Conservation (phyloP, 2,329 filamentous ascomycete genomes). For the Paraphaeosphaeria minitans region DNA sequence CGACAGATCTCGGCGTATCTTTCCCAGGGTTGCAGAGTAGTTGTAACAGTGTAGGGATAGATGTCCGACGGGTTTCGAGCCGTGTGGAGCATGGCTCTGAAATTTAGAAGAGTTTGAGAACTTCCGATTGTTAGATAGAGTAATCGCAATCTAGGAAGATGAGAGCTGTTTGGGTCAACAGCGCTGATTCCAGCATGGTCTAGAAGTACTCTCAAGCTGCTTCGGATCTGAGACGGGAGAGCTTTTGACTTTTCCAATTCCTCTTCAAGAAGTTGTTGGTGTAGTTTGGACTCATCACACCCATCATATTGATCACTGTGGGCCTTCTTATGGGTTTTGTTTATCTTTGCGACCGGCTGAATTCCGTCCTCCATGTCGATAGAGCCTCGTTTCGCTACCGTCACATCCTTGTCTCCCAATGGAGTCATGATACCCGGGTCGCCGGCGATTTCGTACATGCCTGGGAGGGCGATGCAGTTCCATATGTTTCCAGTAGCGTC, state of each 20-base stretch:
- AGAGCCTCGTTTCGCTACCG: neutral
- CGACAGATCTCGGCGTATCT: slow-evolving; percentile 11
- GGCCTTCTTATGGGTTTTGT: neutral
- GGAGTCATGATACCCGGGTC: neutral
- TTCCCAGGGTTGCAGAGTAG: neutral
- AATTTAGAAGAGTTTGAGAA: slow-evolving; percentile 7
- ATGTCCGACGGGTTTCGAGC: neutral
- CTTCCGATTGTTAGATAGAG: slow-evolving; percentile 13
- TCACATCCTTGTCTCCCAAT: neutral
- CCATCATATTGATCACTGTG: neutral
- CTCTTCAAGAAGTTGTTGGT: neutral
- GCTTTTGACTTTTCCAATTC: neutral
- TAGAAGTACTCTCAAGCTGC: neutral
- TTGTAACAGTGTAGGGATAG: neutral
- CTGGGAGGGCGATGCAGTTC: neutral
- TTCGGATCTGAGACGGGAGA: neutral
- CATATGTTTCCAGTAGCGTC: neutral
- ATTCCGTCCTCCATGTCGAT: neutral
- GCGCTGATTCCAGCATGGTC: neutral
- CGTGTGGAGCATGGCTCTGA: slow-evolving; percentile 5
- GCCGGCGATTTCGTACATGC: neutral
- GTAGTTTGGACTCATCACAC: neutral
- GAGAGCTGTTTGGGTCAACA: neutral
- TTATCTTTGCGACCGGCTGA: neutral
- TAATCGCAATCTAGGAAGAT: slow-evolving; percentile 5